Conservation (phyloP, 768 basidiomycete genomes). For the Collybiopsis confluens region DNA sequence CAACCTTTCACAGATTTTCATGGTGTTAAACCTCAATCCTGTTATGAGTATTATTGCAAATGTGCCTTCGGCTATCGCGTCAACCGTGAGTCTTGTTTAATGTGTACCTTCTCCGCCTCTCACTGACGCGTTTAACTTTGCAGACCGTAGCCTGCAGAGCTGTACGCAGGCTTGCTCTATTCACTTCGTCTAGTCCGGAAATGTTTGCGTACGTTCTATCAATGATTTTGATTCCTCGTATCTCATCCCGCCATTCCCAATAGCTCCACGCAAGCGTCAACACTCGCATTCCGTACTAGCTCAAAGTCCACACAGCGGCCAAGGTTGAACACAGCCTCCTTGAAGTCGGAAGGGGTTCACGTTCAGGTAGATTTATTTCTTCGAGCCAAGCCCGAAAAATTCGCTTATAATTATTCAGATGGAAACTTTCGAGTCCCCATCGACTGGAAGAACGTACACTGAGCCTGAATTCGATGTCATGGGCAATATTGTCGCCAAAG, state of each 20-base stretch:
- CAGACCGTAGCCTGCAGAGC: slow-evolving; percentile 17
- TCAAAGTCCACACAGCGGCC: neutral
- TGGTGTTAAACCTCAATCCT: slow-evolving; percentile 49
- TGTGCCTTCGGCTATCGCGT: slow-evolving; percentile 51
- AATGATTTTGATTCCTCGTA: neutral
- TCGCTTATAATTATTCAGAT: neutral
- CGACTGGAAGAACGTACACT: neutral
- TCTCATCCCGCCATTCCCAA: neutral
- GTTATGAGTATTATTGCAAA: slow-evolving; percentile 55
- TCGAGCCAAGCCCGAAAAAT: neutral
- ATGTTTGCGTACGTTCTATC: slow-evolving; percentile 6
- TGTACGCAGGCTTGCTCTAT: slow-evolving; percentile 39
- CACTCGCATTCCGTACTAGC: slow-evolving; percentile 10
- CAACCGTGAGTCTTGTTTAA: slow-evolving; percentile 43
- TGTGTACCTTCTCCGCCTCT: neutral
- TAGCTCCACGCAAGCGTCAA: slow-evolving; percentile 11
- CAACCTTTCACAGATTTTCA: slow-evolving; percentile 32
- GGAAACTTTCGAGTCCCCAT: slow-evolving; percentile 13
- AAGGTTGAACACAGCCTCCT: slow-evolving; percentile 3
- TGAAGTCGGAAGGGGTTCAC: slow-evolving; percentile 10
- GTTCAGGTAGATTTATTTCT: slow-evolving; percentile 6
- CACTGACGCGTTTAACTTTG: neutral
- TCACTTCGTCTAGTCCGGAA: slow-evolving; percentile 17
- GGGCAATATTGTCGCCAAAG: slow-evolving; percentile 8
- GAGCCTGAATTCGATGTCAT: slow-evolving; percentile 10